Conservation (phyloP, 1,139 yeast genomes). For the Hansenula anomala region DNA sequence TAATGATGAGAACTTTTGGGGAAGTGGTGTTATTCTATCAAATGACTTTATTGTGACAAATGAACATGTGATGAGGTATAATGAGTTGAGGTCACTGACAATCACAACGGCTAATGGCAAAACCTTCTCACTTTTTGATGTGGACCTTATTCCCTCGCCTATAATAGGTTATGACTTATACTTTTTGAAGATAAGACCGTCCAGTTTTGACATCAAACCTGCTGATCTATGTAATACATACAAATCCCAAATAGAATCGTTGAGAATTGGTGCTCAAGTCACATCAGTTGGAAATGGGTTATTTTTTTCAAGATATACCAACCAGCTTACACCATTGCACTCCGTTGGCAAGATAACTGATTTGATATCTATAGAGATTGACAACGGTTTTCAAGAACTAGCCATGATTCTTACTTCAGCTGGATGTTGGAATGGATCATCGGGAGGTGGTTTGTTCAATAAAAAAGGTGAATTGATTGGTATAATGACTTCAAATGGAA, state of each 20-base stretch:
- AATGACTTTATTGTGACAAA: constrained; percentile 35
- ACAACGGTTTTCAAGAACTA: constrained; percentile 31
- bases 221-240: constrained; percentile 7
- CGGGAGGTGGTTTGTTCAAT: constrained; percentile 62
- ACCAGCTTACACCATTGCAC: constrained; percentile 12
- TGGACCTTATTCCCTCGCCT: constrained; percentile 27
- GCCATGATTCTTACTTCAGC: constrained; percentile 50
- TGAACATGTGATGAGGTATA: constrained; percentile 34
- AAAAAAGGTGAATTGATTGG: constrained; percentile 39
- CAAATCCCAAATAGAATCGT: constrained; percentile 3
- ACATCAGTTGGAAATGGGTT: constrained; percentile 56
- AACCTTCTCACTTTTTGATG: constrained; percentile 6
- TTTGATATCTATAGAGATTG: constrained; percentile 27
- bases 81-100: constrained; percentile 5
- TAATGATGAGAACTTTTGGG: constrained; percentile 32
- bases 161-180: constrained; percentile 33
- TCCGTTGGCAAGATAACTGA: constrained; percentile 22
- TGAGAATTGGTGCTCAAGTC: constrained; percentile 33
- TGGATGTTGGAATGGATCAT: constrained; percentile 74
- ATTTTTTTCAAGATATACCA: constrained; percentile 25
- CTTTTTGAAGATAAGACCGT: constrained; percentile 26
- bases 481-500: constrained; percentile 60
- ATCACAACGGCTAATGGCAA: constrained; percentile 8
- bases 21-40: constrained; percentile 39
- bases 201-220: constrained; percentile 7